Percentiles rank a stretch among this genome's conserved stretches.
phyloP scores from a whole-genome alignment of 768 basidiomycete genomes.

The Leccinum truebloodii region DNA sequence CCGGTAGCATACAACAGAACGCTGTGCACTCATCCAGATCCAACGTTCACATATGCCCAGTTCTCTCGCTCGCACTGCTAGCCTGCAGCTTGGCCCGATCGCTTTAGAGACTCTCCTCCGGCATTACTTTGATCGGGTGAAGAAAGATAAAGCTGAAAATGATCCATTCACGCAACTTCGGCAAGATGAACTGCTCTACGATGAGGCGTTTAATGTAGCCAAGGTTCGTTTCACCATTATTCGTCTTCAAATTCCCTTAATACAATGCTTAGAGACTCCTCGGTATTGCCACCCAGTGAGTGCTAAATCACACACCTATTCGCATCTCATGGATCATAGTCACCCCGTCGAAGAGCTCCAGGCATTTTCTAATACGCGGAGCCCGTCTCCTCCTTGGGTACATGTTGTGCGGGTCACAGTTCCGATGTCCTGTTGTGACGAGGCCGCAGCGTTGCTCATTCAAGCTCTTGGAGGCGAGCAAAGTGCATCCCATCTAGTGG shows the following conservation, averaged over 20 bases:
- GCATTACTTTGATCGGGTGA: slow-evolving; percentile 76
- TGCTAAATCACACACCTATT: slow-evolving; percentile 1
- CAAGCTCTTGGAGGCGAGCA: slow-evolving; percentile 84
- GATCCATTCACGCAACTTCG: slow-evolving; percentile 49
- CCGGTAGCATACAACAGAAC: not conserved
- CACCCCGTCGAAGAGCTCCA: slow-evolving; percentile 85
- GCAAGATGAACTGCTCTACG: slow-evolving; percentile 78
- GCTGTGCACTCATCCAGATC: not conserved
- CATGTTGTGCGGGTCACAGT: slow-evolving; percentile 70
- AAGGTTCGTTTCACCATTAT: slow-evolving; percentile 48
- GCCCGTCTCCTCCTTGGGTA: slow-evolving; percentile 84
- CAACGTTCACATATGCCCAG: slow-evolving; percentile 38
- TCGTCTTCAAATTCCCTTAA: not conserved
- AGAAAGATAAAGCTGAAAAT: slow-evolving; percentile 40
- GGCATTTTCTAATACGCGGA: slow-evolving; percentile 77
- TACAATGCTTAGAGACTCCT: slow-evolving; percentile 62
- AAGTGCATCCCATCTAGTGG: slow-evolving; percentile 65
- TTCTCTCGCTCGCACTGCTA: slow-evolving; percentile 60
- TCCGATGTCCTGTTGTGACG: slow-evolving; percentile 73
- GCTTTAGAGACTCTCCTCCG: slow-evolving; percentile 78
- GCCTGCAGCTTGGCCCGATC: slow-evolving; percentile 68
- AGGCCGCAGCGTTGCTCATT: slow-evolving; percentile 72
- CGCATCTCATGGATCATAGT: slow-evolving; percentile 36
- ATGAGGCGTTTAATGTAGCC: slow-evolving; percentile 73
- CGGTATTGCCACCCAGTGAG: slow-evolving; percentile 67